These are phyloP conservation scores for Ophiosphaerella herpotricha DNA, from an alignment of 2,329 filamentous ascomycete genomes.

Conservation along the genomic window DNA sequence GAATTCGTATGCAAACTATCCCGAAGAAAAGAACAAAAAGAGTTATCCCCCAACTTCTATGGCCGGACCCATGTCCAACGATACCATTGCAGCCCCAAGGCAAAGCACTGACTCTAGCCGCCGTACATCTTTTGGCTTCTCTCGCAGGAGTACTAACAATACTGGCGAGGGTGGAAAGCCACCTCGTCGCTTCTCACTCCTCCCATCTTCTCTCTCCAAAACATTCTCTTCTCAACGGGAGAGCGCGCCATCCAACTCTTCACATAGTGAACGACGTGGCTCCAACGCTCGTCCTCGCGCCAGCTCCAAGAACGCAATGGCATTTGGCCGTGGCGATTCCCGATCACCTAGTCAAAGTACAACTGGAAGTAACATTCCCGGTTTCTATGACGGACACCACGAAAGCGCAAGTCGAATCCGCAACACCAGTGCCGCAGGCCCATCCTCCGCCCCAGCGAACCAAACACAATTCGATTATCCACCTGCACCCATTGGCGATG, in stretches of 20 bases:
- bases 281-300: constrained; percentile 36
- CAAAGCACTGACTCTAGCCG: constrained; percentile 56
- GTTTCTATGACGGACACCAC: constrained; percentile 49
- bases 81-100: constrained; percentile 51
- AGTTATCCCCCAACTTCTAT: constrained; percentile 92
- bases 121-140: constrained; percentile 56
- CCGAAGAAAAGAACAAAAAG: constrained; percentile 62
- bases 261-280: constrained; percentile 41
- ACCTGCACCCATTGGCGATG: constrained; percentile 35
- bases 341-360: constrained; percentile 53
- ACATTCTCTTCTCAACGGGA: constrained; percentile 49
- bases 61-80: constrained; percentile 70
- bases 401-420: constrained; percentile 35
- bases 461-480: constrained; percentile 44
- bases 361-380: constrained; percentile 49
- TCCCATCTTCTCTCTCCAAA: constrained; percentile 55
- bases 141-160: constrained; percentile 51
- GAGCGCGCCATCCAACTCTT: constrained; percentile 33
- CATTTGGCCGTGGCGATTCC: constrained; percentile 51
- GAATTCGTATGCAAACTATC: constrained; percentile 52
- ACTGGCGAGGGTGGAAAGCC: constrained; percentile 45
- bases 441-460: constrained; percentile 42
- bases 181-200: constrained; percentile 55
- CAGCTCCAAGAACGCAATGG: constrained; percentile 46
- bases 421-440: constrained; percentile 22